Percentiles rank a stretch among this genome's conserved stretches.
These are phyloP conservation scores for Agaricus blazei DNA, from an alignment of 768 basidiomycete genomes.

Conservation along the genomic window DNA sequence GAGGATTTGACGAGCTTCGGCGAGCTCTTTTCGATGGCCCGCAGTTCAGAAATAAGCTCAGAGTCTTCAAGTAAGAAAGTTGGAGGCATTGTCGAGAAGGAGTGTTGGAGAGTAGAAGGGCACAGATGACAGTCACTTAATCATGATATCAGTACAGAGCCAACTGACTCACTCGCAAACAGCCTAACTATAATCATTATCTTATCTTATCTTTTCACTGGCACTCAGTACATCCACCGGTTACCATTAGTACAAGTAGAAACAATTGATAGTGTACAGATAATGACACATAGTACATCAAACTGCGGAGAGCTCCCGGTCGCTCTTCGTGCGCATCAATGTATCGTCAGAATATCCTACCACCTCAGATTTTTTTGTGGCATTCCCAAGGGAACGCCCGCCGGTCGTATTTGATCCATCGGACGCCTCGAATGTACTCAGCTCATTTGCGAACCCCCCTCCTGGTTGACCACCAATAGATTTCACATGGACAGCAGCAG, in stretches of 20 bases:
- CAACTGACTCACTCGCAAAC: too few relatives aligned
- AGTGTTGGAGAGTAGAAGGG: neutral
- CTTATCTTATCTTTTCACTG: neutral
- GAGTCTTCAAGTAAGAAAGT: conserved; percentile 38
- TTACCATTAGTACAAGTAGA: neutral
- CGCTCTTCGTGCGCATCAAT: neutral
- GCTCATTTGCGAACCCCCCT: neutral
- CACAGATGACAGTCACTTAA: too few relatives aligned
- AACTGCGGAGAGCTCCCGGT: neutral
- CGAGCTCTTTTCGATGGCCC: conserved; percentile 44
- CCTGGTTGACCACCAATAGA: neutral
- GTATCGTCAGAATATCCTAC: neutral
- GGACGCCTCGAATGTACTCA: conserved; percentile 7
- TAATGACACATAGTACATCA: neutral
- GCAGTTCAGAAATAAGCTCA: conserved; percentile 52
- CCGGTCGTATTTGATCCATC: neutral
- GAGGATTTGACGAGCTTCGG: conserved; percentile 65
- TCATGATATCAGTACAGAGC: too few relatives aligned
- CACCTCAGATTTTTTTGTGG: neutral
- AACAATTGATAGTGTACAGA: neutral
- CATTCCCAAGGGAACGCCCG: neutral
- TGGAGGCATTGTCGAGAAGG: conserved; percentile 13
- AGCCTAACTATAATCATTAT: too few relatives aligned
- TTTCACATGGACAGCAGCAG: neutral
- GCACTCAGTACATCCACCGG: neutral